Evolutionary conservation across 2,329 filamentous ascomycete genomes (phyloP).

Genomic region (Aureobasidium musti): DNA sequence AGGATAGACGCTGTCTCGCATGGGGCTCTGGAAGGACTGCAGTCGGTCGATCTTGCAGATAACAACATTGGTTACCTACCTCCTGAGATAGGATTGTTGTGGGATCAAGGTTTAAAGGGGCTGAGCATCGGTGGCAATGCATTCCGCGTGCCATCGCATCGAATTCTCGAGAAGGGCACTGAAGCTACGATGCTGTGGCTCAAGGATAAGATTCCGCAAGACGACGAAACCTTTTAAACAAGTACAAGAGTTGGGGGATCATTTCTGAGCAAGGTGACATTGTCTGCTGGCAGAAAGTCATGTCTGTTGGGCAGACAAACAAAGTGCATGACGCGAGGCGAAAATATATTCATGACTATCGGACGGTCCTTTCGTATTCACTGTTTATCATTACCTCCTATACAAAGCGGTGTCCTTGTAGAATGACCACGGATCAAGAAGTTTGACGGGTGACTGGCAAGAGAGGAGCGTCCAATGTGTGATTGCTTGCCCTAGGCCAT

Average conservation of each 20-base stretch:
- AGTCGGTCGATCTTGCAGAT: conserved; percentile 75
- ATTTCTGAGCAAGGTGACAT: neutral
- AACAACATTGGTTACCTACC: conserved; percentile 85
- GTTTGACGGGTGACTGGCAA: neutral
- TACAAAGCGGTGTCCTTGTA: neutral
- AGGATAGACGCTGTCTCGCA: conserved; percentile 67
- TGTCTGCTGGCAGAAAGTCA: conserved; percentile 27
- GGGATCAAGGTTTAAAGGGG: conserved; percentile 63
- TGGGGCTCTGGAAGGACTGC: conserved; percentile 71
- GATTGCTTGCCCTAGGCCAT: too few relatives aligned
- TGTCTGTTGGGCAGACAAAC: neutral
- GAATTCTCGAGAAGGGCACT: conserved; percentile 81
- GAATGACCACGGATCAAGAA: neutral
- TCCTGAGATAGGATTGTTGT: conserved; percentile 75
- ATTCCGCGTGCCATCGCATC: conserved; percentile 84
- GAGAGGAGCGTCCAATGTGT: neutral
- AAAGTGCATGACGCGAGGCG: neutral
- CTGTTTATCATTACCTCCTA: neutral
- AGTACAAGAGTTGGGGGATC: neutral
- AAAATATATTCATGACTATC: neutral
- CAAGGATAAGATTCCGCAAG: conserved; percentile 67
- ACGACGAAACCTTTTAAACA: conserved; percentile 31
- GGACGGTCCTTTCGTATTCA: conserved; percentile 1
- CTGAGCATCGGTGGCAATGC: conserved; percentile 82
- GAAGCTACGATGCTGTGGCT: conserved; percentile 82